A percentile compares a stretch with the other conserved stretches of the same genome.
phyloP scores from a whole-genome alignment of 352 stramenopile species.

The Phytophthora sojae region DNA sequence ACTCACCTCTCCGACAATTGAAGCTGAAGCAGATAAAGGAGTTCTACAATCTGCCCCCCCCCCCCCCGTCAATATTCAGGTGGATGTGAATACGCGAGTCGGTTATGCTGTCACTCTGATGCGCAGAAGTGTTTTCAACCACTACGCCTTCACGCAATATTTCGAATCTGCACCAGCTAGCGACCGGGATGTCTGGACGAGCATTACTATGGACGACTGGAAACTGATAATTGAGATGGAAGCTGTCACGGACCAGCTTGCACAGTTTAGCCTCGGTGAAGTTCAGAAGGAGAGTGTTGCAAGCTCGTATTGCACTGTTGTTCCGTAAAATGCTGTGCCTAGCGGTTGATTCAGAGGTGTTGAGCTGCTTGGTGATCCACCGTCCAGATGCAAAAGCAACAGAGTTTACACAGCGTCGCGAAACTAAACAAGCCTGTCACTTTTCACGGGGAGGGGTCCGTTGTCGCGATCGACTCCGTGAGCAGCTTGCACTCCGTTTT shows the following conservation, averaged over 20 bases:
- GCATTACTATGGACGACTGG: slow-evolving; percentile 1
- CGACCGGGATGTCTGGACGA: not conserved
- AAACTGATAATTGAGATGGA: slow-evolving; percentile 19
- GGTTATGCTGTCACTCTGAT: slow-evolving; percentile 10
- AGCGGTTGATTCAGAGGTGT: not conserved
- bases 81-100: slow-evolving; percentile 7
- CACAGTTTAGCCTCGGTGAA: slow-evolving; percentile 18
- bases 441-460: slow-evolving; percentile 1
- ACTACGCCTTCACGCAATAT: slow-evolving; percentile 6
- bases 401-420: slow-evolving; percentile 2
- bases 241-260: slow-evolving; percentile 10
- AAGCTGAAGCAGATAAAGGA: slow-evolving; percentile 8
- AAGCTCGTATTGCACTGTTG: slow-evolving; percentile 10
- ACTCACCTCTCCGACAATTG: not conserved
- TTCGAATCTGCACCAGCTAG: slow-evolving; percentile 1
- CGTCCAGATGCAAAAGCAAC: too few relatives aligned
- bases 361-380: slow-evolving; percentile 2
- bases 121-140: slow-evolving; percentile 8
- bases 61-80: not conserved
- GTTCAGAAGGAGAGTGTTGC: slow-evolving; percentile 15
- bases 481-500: slow-evolving; percentile 10
- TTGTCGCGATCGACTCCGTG: slow-evolving; percentile 2
- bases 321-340: slow-evolving; percentile 10
- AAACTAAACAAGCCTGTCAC: not conserved
- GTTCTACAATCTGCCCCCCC: slow-evolving; percentile 8